Conservation (phyloP, 1,284 basidiomycete species). For the Tilletia horrida region DNA sequence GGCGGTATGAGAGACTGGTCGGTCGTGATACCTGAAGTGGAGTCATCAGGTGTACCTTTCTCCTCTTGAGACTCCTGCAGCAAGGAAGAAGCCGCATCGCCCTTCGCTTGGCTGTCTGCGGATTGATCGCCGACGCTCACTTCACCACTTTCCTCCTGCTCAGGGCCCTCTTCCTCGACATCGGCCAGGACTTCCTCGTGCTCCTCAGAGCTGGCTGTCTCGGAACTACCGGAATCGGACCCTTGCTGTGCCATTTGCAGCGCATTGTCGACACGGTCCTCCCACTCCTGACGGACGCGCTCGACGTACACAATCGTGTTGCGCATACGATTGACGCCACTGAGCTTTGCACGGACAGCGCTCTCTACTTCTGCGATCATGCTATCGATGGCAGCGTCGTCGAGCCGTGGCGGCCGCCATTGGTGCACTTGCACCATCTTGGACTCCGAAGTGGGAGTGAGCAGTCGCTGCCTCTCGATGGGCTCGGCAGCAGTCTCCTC, state of each 20-base stretch:
- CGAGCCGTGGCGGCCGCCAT: conserved; percentile 34
- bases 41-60: too few relatives aligned
- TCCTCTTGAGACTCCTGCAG: background rate
- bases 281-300: conserved; percentile 96
- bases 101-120: background rate
- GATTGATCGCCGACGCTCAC: conserved; percentile 47
- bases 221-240: background rate
- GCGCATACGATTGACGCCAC: conserved; percentile 91
- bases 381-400: conserved; percentile 77
- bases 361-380: conserved; percentile 81
- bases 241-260: conserved; percentile 60
- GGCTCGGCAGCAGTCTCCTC: conserved; percentile 74
- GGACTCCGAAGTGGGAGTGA: conserved; percentile 62
- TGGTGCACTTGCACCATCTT: conserved; percentile 42
- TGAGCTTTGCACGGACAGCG: conserved; percentile 86
- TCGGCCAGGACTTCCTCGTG: conserved; percentile 27
- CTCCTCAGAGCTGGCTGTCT: conserved; percentile 20
- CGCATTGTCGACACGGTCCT: conserved; percentile 72
- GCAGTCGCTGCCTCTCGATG: conserved; percentile 83
- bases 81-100: background rate
- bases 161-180: conserved; percentile 15
- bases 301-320: conserved; percentile 97
- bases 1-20: background rate
- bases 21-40: too few relatives aligned
- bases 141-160: conserved; percentile 4